phyloP scores from a whole-genome alignment of 2,329 filamentous ascomycete species.

The Botrytis fragariae region DNA sequence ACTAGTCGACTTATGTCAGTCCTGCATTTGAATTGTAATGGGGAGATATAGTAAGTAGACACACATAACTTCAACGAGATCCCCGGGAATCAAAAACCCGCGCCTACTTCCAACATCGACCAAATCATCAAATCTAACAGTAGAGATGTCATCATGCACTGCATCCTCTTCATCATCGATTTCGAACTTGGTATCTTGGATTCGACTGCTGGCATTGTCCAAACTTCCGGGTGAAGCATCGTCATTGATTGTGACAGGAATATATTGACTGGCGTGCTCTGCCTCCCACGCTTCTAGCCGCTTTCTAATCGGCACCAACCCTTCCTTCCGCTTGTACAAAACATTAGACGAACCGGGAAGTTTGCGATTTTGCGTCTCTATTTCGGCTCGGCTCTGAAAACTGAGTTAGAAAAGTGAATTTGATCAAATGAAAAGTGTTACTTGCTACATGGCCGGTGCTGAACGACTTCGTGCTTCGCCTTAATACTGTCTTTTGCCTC shows the following conservation, averaged over 20 bases:
- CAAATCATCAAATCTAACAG: conserved; percentile 47
- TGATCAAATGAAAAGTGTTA: background rate
- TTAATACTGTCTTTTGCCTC: background rate
- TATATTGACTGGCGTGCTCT: conserved; percentile 11
- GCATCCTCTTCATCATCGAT: conserved; percentile 29
- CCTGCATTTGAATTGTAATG: background rate
- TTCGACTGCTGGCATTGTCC: conserved; percentile 22
- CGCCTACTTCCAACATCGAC: conserved; percentile 42
- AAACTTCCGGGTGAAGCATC: conserved; percentile 18
- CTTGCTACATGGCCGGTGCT: background rate
- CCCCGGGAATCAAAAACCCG: conserved; percentile 37
- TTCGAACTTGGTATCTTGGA: conserved; percentile 6
- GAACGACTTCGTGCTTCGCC: background rate
- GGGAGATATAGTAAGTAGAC: background rate
- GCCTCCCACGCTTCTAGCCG: conserved; percentile 27
- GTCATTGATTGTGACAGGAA: background rate
- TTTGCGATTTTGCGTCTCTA: background rate
- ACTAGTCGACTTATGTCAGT: conserved; percentile 10
- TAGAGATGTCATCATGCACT: conserved; percentile 32
- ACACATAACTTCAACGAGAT: conserved; percentile 39
- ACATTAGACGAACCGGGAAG: background rate
- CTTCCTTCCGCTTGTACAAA: background rate
- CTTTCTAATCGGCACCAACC: conserved; percentile 36
- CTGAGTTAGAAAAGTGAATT: background rate
- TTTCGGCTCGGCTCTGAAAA: background rate